Evolutionary conservation across 1,284 basidiomycete genomes (phyloP), one percentile per base, ranked within the genome.

Genomic region (Mycena sp.): DNA sequence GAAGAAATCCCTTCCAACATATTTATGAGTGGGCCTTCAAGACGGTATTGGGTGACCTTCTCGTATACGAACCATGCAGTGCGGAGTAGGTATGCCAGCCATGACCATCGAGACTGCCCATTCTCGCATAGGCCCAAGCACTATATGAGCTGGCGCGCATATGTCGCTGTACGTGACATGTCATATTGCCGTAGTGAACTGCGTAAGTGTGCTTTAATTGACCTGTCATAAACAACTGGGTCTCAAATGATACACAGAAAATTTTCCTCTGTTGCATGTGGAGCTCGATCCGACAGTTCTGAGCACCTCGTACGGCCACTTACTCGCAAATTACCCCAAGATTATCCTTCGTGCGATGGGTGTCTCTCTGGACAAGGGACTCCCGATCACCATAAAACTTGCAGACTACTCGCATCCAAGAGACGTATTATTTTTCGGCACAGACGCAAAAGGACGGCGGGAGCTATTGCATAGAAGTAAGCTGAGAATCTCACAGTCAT

Each of bases 1-100:
- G 73, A 77, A 45, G 63, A 71, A 72, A 29, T 69, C 50, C 40
- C 44, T 56, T 45, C 58, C 61, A 48, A 55, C 23, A 30, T 25
- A 38, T 49, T 40, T 26, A 63, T 70, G 67, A 63, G 57, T 72
- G 69, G 30, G 70, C 43, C 4, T 73, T 73, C 44, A 6, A 28
- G 58, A 38, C 58, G 45, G 21, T 61, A 54, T 29, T 54, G 58
- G 58, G 37, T 53, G 1, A 61, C 44, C 10, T 61, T 61, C 37
- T 48, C 58, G 21, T 61, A 54, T 26, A 61, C 58, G 44, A 60
- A 52, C 43, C 50, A 46, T 9, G 32, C 35, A 21, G 23, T 25
- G 43, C 17, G 7, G 30, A 21, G 30, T 6, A 54, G 35, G 21
- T 23, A 38, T 28, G 17, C n/a, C 9, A 21, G 23, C 30, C 44